Base-by-base conservation (phyloP, 1,139 yeast genomes). In the Nadsonia commutata region DNA sequence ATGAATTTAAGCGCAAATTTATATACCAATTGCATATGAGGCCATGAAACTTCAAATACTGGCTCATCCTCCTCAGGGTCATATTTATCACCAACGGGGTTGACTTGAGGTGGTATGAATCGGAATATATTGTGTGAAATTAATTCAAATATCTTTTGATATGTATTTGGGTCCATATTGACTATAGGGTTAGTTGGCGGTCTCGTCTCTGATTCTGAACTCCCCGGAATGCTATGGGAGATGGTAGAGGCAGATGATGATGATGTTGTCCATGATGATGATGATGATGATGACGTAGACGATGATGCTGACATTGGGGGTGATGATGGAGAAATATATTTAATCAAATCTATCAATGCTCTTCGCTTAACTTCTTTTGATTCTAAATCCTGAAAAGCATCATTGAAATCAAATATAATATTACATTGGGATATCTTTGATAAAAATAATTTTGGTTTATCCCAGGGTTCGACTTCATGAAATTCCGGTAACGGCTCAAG, bases 1-100 rank as follows among this genome's bases (percentile, higher is more conserved):
- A 90, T 80, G 64, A 90, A 90, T 55, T 95, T 70, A 49, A 93
- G 67, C 59, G 93, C 90, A 57, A 90, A 85, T 60, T 90, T 97
- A 65, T 93, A 90, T 38, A 88, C 94, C 39, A 88, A 76, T 63
- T 85, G 94, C 96, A 93, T 90, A 61, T 90, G 99, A 3, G 98
- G 95, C 99, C 99, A 90, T 5, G 97, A 90, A 49, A 88, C 76
- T 59, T 93, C 98, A 56, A 78, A 78, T 37, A 90, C 94, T 1
- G 97, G 97, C 63, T 90, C 99, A 64, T 90, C 98, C 64, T 90
- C 99, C 65, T 90, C 98, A 0, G 99, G 98, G 56, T 93, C 98
- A 61, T 75, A 93, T 22, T 90, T 73, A 49, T 93, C 98, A 36
- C 98, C 98, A 37, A 88, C 74, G 3, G 97, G 97, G 60, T 93